Base-by-base conservation (phyloP, 208 protist species). In the Novymonas esmeraldas region DNA sequence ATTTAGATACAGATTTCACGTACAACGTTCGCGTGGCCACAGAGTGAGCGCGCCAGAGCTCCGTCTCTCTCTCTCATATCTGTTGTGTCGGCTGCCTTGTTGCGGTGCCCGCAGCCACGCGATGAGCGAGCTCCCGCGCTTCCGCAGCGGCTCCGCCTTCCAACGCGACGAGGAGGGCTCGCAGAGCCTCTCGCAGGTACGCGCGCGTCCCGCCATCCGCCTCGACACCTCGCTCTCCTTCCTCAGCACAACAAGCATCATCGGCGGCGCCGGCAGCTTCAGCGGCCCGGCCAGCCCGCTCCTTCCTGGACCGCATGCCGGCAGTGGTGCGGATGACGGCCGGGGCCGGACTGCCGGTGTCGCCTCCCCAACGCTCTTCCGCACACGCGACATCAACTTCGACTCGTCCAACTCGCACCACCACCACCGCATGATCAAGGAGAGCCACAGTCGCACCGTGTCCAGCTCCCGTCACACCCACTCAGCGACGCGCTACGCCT, bases 181-280 rank as follows among this genome's bases (percentile, higher is more conserved):
- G 36, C 49, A 82, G 50, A 85, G 80, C 49, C 56, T 63, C 20
- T 85, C 79, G 9, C 74, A 81, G 62, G 65, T 70, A 6, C 76
- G 60, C 7, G 59, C 72, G 2, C 72, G 80, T 2, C 70, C 66
- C 16, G 80, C 80, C 22, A 79, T 85, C 14, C 69, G 70, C 11
- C 68, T 85, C 11, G 75, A 85, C 36, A 52, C 62, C 34, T 69
- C 63, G 3, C 60, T 79, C 14, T 73, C 60, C 33, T 75, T 64
- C 28, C 45, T 68, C 44, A 59, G 51, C 60, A 36, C 34, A 16
- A 50, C 44, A 36, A 75, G 70, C 46, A 22, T 64, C 3, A 38
- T 26, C 11, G 61, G 54, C 41, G 64, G 70, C 38, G 61, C 55
- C 41, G 64, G 70, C 38, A 36, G 50, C 3, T 20, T 22, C 14